Base-by-base conservation (phyloP, 257 asterid species). In the Przewalskia tangutica region DNA sequence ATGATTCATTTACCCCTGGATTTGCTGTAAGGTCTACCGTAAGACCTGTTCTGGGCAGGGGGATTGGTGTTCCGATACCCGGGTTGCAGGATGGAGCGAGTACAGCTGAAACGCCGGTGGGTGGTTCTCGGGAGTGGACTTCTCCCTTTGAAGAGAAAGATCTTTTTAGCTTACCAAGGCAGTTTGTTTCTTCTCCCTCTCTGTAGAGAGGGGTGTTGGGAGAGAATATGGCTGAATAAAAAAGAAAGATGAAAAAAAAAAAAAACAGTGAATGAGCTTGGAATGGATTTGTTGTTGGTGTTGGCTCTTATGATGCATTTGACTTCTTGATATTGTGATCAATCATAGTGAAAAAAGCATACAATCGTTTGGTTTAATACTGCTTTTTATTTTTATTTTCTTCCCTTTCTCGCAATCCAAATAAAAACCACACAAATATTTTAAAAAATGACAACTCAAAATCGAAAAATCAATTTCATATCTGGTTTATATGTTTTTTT, bases 61-160 rank as follows among this genome's bases (percentile, higher is more conserved):
- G 89, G 77, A 86, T 79, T 14, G 88, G 87, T 44, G 89, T 80
- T 20, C 64, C 89, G 2, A 79, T 83, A 58, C 79, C 83, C 4
- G 90, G 92, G 85, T 80, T 87, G 88, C 93, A 89, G 85, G 91
- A 90, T 16, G 95, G 89, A 67, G 85, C 80, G 58, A 86, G 83
- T 83, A 60, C 91, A 7, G 14, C 81, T 0, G 98, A 93, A 50
- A 18, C 86, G 2, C 50, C 84, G 14, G 83, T 63, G 4, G 92
- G 89, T 59, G 91, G 88, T 55, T 92, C 97, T 17, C 89, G 92
- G 42, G 98, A 91, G 81, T 95, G 99, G 99, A 86, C 92, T 58
- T 95, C 99, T 78, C 97, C 99, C 5, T 95, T 95, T 66, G 99
- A 95, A 81, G 99, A 95, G 88, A 95, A 77, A 75, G 99, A 95